A percentile compares a stretch with the other conserved stretches of the same genome.
phyloP scores from a whole-genome alignment of 495 filamentous ascomycete species.

The Podospora tetraspora region DNA sequence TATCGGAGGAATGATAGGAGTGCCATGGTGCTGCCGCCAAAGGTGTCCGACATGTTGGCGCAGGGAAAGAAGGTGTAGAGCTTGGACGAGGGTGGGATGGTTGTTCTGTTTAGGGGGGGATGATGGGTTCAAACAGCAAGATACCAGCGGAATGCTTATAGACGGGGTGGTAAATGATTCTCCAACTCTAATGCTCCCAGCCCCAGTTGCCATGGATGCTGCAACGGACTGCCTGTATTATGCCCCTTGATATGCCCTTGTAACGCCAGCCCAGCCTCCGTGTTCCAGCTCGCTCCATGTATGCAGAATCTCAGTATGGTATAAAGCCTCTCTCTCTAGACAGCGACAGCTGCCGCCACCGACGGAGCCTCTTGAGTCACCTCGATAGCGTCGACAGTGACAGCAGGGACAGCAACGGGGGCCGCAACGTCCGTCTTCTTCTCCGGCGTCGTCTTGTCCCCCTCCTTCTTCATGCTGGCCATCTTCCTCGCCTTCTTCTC shows the following conservation, averaged over 20 bases:
- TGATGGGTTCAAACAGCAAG: not conserved
- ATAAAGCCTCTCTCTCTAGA: not conserved
- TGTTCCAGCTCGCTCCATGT: not conserved
- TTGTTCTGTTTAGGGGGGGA: not conserved
- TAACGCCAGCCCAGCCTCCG: not conserved
- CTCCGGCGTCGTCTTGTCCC: not conserved
- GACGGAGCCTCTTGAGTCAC: not conserved
- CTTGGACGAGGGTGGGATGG: too few relatives aligned
- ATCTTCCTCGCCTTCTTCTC: constrained; percentile 4
- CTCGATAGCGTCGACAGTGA: not conserved
- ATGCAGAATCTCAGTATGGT: not conserved
- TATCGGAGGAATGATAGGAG: constrained; percentile 83
- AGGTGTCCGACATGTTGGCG: constrained; percentile 59
- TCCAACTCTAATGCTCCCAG: not conserved
- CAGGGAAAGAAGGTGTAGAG: constrained; percentile 49
- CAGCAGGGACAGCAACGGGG: not conserved
- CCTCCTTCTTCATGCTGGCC: not conserved
- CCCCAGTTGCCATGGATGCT: not conserved
- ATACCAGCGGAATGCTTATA: constrained; percentile 1
- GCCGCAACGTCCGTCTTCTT: not conserved
- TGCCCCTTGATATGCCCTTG: not conserved
- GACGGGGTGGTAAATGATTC: not conserved
- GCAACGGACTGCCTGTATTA: not conserved
- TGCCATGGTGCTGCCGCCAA: constrained; percentile 80
- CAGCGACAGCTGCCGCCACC: not conserved